Evolutionary conservation across 192 early-diverging fungal species (phyloP), one percentile per base, ranked within the genome.

Genomic region (Neocallimastix lanati): DNA sequence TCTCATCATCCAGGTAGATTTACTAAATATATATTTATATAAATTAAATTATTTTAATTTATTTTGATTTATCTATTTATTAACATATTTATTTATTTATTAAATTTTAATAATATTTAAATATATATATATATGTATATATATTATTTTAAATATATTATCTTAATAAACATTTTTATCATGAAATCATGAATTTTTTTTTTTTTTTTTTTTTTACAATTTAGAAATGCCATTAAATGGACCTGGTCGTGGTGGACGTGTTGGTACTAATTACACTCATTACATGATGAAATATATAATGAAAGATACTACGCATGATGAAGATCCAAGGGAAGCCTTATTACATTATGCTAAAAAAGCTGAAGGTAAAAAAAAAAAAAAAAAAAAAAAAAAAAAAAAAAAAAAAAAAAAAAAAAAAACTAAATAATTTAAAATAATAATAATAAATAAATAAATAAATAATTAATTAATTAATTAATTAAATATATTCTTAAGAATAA

Each of bases 321-420:
- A 96, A 80, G 97, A 99, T 86, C 97, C 97, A 15, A 86, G 97
- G 77, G 96, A 93, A 77, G 97, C 94, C 5, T 87, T 99, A 81
- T 84, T 99, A 30, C 93, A 89, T 80, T 95, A 94, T 86, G 96
- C 97, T 0, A 85, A 89, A 5, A 86, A 88, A 2, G 93, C 95
- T 0, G 91, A 93, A 81, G 77, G 28, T 27, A 28, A n/a, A 77
- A 28, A 67, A 29, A 16, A 77, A 1, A 13, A 1, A 37, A 1
- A 13, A 37, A 37, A 37, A 13, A 13, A 37, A 12, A 12, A 13
- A 37, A 37, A 37, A 37, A 37, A 13, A 37, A 37, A 37, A 13
- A 37, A 37, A 37, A 13, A 37, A 37, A 37, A 13, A 37, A 37
- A 37, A 13, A 37, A 33, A 33, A 33, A 33, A 33, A 33, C 3